Percentiles rank a stretch among this genome's conserved stretches.
phyloP scores from a whole-genome alignment of 1,139 yeast genomes.

The Diutina rugosa region DNA sequence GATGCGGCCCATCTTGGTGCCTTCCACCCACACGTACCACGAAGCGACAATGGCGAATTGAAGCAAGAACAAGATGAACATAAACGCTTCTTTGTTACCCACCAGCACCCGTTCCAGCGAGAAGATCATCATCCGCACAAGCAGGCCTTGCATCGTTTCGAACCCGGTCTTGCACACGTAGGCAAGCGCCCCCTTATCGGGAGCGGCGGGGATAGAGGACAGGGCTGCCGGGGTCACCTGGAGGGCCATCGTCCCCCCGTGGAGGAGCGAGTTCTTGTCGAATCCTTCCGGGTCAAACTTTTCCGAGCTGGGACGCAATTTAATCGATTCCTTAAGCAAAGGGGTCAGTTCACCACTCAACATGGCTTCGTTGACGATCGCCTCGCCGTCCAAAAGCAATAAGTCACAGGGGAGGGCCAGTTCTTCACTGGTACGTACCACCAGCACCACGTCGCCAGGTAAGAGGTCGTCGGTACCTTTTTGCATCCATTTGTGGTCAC shows the following conservation, averaged over 20 bases:
- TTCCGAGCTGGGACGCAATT: slow-evolving; percentile 67
- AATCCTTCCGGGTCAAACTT: slow-evolving; percentile 61
- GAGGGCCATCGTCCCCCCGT: slow-evolving; percentile 94
- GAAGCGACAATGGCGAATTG: slow-evolving; percentile 91
- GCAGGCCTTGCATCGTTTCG: slow-evolving; percentile 95
- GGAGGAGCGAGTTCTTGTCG: slow-evolving; percentile 81
- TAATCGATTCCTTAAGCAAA: slow-evolving; percentile 79
- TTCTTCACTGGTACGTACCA: slow-evolving; percentile 81
- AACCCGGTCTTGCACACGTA: slow-evolving; percentile 89
- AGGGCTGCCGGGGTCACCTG: slow-evolving; percentile 47
- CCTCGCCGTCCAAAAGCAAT: slow-evolving; percentile 73
- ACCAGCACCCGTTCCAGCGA: slow-evolving; percentile 95
- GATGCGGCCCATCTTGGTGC: slow-evolving; percentile 88
- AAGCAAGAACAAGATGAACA: slow-evolving; percentile 80
- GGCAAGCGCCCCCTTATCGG: slow-evolving; percentile 90
- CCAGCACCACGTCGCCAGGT: slow-evolving; percentile 88
- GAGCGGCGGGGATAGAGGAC: slow-evolving; percentile 53
- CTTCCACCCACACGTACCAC: slow-evolving; percentile 98
- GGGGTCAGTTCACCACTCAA: slow-evolving; percentile 98
- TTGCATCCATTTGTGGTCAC: slow-evolving; percentile 61
- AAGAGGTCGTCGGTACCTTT: slow-evolving; percentile 63
- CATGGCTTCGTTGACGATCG: slow-evolving; percentile 96
- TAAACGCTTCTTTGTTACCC: slow-evolving; percentile 88
- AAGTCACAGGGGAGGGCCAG: slow-evolving; percentile 95
- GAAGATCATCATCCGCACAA: slow-evolving; percentile 95